These are phyloP conservation scores for Talaromyces sp. DNA, from an alignment of 2,329 filamentous ascomycete species.

Conservation along the genomic window DNA sequence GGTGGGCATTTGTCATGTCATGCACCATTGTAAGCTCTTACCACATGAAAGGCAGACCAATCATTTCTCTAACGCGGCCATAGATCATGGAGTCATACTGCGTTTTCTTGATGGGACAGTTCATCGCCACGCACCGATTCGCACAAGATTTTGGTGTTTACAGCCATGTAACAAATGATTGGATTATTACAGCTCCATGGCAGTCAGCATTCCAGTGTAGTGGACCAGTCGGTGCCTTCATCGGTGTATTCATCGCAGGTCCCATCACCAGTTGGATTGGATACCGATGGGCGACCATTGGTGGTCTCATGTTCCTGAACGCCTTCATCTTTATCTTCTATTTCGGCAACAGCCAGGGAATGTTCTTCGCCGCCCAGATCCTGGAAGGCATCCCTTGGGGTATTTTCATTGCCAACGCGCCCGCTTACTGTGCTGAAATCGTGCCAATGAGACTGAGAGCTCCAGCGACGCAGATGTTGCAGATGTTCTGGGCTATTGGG, in stretches of 20 bases:
- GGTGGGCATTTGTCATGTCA: slow-evolving; percentile 53
- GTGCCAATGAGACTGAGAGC: slow-evolving; percentile 54
- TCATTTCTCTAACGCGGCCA: slow-evolving; percentile 15
- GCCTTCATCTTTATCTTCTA: slow-evolving; percentile 49
- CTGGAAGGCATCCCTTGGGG: slow-evolving; percentile 61
- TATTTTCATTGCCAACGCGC: slow-evolving; percentile 60
- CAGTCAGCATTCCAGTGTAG: slow-evolving; percentile 53
- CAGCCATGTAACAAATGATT: slow-evolving; percentile 16
- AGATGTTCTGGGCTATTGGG: slow-evolving; percentile 62
- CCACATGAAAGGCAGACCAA: slow-evolving; percentile 14
- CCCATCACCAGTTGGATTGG: slow-evolving; percentile 54
- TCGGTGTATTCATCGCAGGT: slow-evolving; percentile 47
- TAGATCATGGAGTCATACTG: slow-evolving; percentile 62
- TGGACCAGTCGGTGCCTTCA: slow-evolving; percentile 48
- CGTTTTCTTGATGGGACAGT: slow-evolving; percentile 57
- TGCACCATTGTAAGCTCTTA: slow-evolving; percentile 48
- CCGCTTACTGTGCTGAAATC: slow-evolving; percentile 58
- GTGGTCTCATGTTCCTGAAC: slow-evolving; percentile 47
- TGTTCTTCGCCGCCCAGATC: slow-evolving; percentile 50
- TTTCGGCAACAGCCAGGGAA: slow-evolving; percentile 38
- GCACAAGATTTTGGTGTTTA: slow-evolving; percentile 41
- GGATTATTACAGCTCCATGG: slow-evolving; percentile 49
- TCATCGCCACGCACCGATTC: slow-evolving; percentile 50
- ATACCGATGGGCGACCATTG: slow-evolving; percentile 55
- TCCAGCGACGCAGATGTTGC: slow-evolving; percentile 56